phyloP scores from a whole-genome alignment of 2,329 filamentous ascomycete genomes.

The Aspergillus novoparasiticus region DNA sequence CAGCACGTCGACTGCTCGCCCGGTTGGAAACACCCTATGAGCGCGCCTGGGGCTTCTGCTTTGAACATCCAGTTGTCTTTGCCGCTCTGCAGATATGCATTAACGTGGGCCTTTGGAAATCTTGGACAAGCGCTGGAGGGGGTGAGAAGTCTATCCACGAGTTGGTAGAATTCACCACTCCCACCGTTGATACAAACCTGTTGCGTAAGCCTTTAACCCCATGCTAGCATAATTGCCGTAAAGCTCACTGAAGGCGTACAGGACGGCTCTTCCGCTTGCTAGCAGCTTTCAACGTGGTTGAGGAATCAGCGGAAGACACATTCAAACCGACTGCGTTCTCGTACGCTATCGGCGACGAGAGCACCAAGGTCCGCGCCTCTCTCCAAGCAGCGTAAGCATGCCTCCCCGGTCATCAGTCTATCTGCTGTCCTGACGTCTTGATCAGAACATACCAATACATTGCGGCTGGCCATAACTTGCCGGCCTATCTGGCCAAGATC shows the following conservation, averaged over 20 bases:
- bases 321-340: constrained; percentile 38
- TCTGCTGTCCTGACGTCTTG: neutral
- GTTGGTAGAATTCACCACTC: constrained; percentile 28
- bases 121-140: constrained; percentile 32
- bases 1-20: constrained; percentile 32
- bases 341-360: constrained; percentile 33
- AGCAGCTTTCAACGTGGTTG: constrained; percentile 33
- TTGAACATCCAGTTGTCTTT: constrained; percentile 34
- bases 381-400: constrained; percentile 32
- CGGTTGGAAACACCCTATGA: constrained; percentile 37
- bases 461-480: constrained; percentile 32
- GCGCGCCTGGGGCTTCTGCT: constrained; percentile 34
- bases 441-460: constrained; percentile 35
- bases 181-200: constrained; percentile 30
- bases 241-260: constrained; percentile 5
- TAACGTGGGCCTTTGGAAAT: constrained; percentile 34
- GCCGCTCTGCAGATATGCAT: constrained; percentile 34
- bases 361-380: constrained; percentile 32
- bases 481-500: constrained; percentile 36
- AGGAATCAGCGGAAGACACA: constrained; percentile 32
- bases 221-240: neutral
- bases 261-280: constrained; percentile 34
- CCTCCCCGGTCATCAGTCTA: neutral
- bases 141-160: constrained; percentile 31
- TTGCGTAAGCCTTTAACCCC: constrained; percentile 23